A percentile compares a stretch with the other conserved stretches of the same genome.
Evolutionary conservation across 2,329 filamentous ascomycete species (phyloP).

Genomic region (Escovopsis weberi): DNA sequence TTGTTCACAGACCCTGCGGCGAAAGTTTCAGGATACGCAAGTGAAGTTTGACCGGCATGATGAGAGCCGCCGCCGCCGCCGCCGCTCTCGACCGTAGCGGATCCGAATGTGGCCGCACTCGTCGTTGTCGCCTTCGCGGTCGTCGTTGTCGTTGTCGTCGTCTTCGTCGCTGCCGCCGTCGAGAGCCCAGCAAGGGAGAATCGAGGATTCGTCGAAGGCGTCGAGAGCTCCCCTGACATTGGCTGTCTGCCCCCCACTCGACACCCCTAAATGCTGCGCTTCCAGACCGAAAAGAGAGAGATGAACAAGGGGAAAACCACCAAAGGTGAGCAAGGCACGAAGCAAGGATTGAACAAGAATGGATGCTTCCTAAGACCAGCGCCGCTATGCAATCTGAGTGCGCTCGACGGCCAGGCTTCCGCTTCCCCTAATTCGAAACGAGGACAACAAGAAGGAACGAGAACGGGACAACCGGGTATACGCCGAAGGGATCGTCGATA

Average conservation of each 20-base stretch:
- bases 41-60: slow-evolving; percentile 18
- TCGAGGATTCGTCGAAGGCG: slow-evolving; percentile 1
- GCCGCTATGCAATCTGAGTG: neutral
- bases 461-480: neutral
- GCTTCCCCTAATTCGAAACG: neutral
- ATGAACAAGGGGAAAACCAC: neutral
- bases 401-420: neutral
- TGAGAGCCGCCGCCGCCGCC: slow-evolving; percentile 9
- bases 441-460: neutral
- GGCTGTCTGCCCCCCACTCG: slow-evolving; percentile 1
- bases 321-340: neutral
- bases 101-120: slow-evolving; percentile 3
- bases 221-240: slow-evolving; percentile 6
- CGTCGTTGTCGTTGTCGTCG: slow-evolving; percentile 4
- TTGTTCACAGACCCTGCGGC: slow-evolving; percentile 12
- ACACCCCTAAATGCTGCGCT: neutral
- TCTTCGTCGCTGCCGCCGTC: slow-evolving; percentile 4
- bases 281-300: neutral
- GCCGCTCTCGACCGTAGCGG: slow-evolving; percentile 4
- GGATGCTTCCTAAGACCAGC: neutral
- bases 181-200: slow-evolving; percentile 4
- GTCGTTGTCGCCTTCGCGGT: slow-evolving; percentile 8
- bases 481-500: no score
- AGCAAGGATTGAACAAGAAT: neutral
- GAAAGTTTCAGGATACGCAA: slow-evolving; percentile 13